Evolutionary conservation across 2,329 filamentous ascomycete genomes (phyloP).

Genomic region (Scytalidium sp.): DNA sequence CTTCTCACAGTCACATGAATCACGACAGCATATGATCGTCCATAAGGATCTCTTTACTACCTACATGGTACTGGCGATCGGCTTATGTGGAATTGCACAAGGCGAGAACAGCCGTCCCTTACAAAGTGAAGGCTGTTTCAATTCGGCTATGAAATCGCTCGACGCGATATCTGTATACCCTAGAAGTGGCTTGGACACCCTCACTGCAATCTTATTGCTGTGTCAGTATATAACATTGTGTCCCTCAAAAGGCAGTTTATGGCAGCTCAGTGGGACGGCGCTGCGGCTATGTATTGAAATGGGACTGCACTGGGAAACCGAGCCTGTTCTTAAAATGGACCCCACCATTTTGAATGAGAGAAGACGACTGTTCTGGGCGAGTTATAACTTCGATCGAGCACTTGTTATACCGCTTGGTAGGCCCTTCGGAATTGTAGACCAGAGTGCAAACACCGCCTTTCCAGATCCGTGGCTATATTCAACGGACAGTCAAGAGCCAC

Average conservation of each 20-base stretch:
- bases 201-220: conserved; percentile 28
- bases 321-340: conserved; percentile 17
- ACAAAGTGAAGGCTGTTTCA: conserved; percentile 33
- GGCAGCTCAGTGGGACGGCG: conserved; percentile 31
- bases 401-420: conserved; percentile 26
- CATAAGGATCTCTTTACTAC: conserved; percentile 27
- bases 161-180: conserved; percentile 29
- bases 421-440: conserved; percentile 27
- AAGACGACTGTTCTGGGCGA: conserved; percentile 23
- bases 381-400: conserved; percentile 26
- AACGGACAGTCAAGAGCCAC: not conserved
- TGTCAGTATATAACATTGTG: conserved; percentile 29
- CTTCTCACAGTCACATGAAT: conserved; percentile 5
- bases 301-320: conserved; percentile 31
- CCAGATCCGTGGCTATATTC: conserved; percentile 19
- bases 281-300: conserved; percentile 30
- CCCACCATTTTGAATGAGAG: conserved; percentile 22
- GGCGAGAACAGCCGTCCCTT: conserved; percentile 18
- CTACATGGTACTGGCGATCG: conserved; percentile 32
- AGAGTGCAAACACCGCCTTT: conserved; percentile 20
- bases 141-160: conserved; percentile 26
- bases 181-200: conserved; percentile 29
- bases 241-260: conserved; percentile 29
- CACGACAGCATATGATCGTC: conserved; percentile 2
- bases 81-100: conserved; percentile 25